A percentile compares a stretch with the other conserved stretches of the same genome.
Evolutionary conservation across 2,329 filamentous ascomycete species (phyloP).

Genomic region (Colletotrichum cordylinicola): DNA sequence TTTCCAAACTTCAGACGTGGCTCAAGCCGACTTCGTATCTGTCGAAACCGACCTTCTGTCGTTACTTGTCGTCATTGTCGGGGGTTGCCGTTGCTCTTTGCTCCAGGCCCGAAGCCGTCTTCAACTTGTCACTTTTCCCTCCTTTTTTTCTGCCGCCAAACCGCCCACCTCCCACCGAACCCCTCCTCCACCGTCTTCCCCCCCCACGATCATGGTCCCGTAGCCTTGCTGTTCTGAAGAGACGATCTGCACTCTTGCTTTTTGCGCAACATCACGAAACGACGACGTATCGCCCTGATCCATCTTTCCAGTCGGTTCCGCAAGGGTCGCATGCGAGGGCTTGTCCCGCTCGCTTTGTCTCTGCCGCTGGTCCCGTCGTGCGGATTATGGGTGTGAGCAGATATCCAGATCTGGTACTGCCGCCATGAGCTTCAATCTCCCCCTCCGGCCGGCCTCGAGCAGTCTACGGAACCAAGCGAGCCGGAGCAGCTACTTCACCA

Average conservation of each 20-base stretch:
- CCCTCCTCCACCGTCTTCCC: constrained; percentile 13
- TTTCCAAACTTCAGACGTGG: constrained; percentile 10
- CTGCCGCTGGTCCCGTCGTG: neutral
- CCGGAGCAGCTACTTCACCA: constrained; percentile 62
- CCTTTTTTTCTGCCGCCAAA: constrained; percentile 12
- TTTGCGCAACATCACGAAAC: neutral
- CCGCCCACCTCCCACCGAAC: constrained; percentile 8
- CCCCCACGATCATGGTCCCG: constrained; percentile 19
- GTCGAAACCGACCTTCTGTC: neutral
- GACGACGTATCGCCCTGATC: neutral
- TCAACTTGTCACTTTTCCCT: constrained; percentile 13
- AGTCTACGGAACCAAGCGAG: constrained; percentile 60
- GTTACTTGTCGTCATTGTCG: constrained; percentile 12
- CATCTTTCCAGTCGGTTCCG: neutral
- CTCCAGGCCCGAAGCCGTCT: neutral
- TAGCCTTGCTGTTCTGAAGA: constrained; percentile 20
- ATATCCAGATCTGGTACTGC: constrained; percentile 14
- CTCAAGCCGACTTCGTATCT: constrained; percentile 1
- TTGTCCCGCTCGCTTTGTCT: constrained; percentile 12
- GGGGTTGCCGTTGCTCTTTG: neutral
- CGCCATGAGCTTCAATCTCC: constrained; percentile 57
- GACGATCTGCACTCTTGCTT: constrained; percentile 1
- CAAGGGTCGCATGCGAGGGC: constrained; percentile 2
- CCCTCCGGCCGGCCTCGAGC: constrained; percentile 51
- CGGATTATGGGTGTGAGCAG: constrained; percentile 19